These are phyloP conservation scores for Cystobasidium tubakii DNA, from an alignment of 768 basidiomycete genomes.

Conservation along the genomic window DNA sequence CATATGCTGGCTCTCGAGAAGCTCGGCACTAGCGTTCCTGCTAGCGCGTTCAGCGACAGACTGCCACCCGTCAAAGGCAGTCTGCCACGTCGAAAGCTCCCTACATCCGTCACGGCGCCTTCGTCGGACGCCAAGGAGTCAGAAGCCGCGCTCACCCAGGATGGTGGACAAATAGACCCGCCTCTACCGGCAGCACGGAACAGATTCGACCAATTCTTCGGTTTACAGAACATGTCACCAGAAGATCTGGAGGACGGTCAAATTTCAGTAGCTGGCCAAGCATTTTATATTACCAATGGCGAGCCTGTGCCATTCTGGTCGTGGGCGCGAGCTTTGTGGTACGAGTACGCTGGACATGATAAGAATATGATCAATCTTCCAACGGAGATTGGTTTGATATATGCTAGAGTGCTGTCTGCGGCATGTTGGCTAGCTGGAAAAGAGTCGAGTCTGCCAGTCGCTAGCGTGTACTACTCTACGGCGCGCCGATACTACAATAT, in stretches of 20 bases:
- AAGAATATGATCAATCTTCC: constrained; percentile 39
- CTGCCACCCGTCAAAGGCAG: constrained; percentile 53
- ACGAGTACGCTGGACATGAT: constrained; percentile 54
- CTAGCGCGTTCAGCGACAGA: constrained; percentile 50
- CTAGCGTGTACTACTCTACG: constrained; percentile 72
- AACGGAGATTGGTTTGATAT: constrained; percentile 51
- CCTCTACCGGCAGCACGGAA: constrained; percentile 41
- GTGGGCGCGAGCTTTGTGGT: constrained; percentile 74
- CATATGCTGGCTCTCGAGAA: constrained; percentile 90
- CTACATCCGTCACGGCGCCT: constrained; percentile 34
- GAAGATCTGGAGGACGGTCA: constrained; percentile 4
- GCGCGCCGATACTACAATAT: constrained; percentile 83
- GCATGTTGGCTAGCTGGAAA: constrained; percentile 67
- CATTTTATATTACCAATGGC: constrained; percentile 93
- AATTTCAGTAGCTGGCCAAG: constrained; percentile 80
- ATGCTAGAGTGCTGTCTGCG: constrained; percentile 69
- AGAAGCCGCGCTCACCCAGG: constrained; percentile 33
- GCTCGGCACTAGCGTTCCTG: constrained; percentile 52
- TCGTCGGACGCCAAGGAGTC: neutral
- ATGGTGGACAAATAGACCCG: constrained; percentile 26
- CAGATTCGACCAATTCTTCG: constrained; percentile 46
- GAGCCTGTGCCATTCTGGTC: constrained; percentile 98
- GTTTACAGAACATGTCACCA: neutral
- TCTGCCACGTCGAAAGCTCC: constrained; percentile 47
- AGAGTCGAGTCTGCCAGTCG: constrained; percentile 77